phyloP scores from a whole-genome alignment of 179 eudicot genomes.

The Drosera spatulata region DNA sequence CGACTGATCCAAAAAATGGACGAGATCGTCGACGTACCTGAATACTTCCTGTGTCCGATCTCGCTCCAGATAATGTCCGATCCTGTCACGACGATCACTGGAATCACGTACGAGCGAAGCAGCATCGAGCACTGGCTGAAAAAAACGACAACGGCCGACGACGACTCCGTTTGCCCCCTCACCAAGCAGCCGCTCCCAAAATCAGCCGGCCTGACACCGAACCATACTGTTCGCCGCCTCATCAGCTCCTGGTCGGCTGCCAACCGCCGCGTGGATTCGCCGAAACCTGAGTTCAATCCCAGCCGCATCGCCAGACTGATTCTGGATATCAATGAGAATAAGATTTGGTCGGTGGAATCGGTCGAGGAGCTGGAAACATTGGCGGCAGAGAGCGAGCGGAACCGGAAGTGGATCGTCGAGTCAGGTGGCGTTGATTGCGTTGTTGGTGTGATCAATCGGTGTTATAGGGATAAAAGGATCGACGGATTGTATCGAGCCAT shows the following conservation, averaged over 20 bases:
- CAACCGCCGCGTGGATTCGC: slow-evolving; percentile 59
- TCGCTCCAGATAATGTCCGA: slow-evolving; percentile 44
- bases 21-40: slow-evolving; percentile 18
- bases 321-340: slow-evolving; percentile 19
- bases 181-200: slow-evolving; percentile 25
- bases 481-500: slow-evolving; percentile 24
- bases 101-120: slow-evolving; percentile 41
- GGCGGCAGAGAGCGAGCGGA: slow-evolving; percentile 25
- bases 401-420: slow-evolving; percentile 33
- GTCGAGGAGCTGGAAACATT: slow-evolving; percentile 31
- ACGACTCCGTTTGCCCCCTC: slow-evolving; percentile 22
- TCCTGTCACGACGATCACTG: slow-evolving; percentile 34
- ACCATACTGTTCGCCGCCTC: slow-evolving; percentile 61
- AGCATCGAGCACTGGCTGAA: slow-evolving; percentile 35
- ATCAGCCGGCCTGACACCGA: slow-evolving; percentile 47
- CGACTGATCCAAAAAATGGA: too few species aligned
- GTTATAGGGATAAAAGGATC: slow-evolving; percentile 14
- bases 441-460: slow-evolving; percentile 19
- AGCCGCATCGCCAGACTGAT: slow-evolving; percentile 31
- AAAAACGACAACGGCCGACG: neutral
- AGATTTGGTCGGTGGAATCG: slow-evolving; percentile 11
- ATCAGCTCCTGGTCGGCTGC: slow-evolving; percentile 69
- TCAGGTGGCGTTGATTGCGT: slow-evolving; percentile 35
- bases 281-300: slow-evolving; percentile 25
- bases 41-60: slow-evolving; percentile 38